phyloP scores from a whole-genome alignment of 305 asterid species.

The Rubia balearica region DNA sequence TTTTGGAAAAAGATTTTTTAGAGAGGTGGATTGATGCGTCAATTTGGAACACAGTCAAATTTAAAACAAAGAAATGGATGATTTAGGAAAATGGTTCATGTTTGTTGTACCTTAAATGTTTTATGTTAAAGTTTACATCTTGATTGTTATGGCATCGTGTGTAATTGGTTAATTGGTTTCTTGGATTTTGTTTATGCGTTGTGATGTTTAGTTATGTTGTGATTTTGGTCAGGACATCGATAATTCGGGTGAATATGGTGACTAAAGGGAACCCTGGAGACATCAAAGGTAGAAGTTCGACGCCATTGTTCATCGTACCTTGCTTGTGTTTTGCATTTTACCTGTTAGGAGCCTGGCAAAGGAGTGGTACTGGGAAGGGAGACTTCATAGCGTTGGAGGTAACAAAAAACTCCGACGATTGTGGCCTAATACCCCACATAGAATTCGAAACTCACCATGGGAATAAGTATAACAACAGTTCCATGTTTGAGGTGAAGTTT shows the following conservation, averaged over 20 bases:
- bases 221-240: neutral
- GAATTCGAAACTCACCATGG: constrained; percentile 38
- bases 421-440: constrained; percentile 29
- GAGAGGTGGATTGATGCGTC: neutral
- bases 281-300: constrained; percentile 25
- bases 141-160: neutral
- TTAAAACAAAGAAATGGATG: neutral
- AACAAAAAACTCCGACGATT: constrained; percentile 29
- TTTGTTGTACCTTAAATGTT: neutral
- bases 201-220: neutral
- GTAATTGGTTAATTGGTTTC: neutral
- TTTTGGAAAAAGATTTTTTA: neutral
- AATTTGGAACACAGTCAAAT: neutral
- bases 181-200: neutral
- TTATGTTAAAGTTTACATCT: neutral
- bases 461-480: constrained; percentile 16
- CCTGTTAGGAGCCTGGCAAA: constrained; percentile 42
- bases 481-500: constrained; percentile 18
- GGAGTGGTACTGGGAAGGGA: constrained; percentile 44
- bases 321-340: constrained; percentile 36
- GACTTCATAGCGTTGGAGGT: constrained; percentile 37
- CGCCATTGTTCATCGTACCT: constrained; percentile 27
- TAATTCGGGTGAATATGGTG: constrained; percentile 29
- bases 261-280: constrained; percentile 38
- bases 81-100: neutral